Evolutionary conservation across 805 yeast species (phyloP), one percentile per base, ranked within the genome.

Genomic region (Ascoidea rubescens): DNA sequence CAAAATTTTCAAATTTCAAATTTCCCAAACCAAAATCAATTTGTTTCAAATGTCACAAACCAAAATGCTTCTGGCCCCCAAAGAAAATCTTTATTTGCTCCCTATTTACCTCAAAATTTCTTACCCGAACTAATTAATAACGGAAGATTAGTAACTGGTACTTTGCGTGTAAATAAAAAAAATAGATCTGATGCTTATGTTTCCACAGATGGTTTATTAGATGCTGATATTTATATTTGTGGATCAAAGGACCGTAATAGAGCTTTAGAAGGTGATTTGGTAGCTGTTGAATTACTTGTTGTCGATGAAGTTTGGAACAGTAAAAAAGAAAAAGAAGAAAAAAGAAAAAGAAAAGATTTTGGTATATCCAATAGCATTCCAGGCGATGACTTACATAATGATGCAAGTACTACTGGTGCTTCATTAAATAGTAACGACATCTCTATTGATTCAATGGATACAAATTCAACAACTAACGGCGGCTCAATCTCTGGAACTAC

Each of bases 251-350:
- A 93, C 68, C 85, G 99, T 66, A 93, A 93, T 67, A 82, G 99
- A 65, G 98, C 99, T 1, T 71, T 93, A 52, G 99, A 93, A 67
- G 96, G 97, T 53, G 99, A 93, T 65, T 71, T 88, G 50, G 99
- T 93, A 45, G 99, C 99, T 0, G 90, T 93, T 28, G 99, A 93
- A 66, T 75, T 93, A 56, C 76, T 93, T 53, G 87, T 86, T 28
- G 99, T 93, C 45, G 97, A 93, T 66, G 99, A 93, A 63, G 99
- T 93, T 37, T 93, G 99, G 99, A 88, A 80, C 37, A 84, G 96
- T 30, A 93, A 91, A 66, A 83, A 88, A 62, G 99, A 93, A 67
- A 93, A 93, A 64, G 99, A 93, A 64, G 98, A 93, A 61, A 93
- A 93, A 69, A 93, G 93, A 69, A 80, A 96, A 69, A 79, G 97